These are phyloP conservation scores for Orbilia ellipsospora DNA, from an alignment of 2,329 filamentous ascomycete genomes.

Conservation along the genomic window DNA sequence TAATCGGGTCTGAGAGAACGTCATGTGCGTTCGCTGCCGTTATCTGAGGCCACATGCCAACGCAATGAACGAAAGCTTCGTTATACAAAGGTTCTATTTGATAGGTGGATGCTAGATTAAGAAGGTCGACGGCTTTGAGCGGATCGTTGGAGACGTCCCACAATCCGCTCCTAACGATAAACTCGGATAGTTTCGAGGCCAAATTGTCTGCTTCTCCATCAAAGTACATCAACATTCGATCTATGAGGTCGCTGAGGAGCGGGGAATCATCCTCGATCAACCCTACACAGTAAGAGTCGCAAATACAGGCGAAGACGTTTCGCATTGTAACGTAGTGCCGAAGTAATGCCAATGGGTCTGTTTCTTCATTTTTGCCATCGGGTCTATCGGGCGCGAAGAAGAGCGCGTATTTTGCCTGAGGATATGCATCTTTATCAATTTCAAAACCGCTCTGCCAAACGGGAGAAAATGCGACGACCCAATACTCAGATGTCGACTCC, in stretches of 20 bases:
- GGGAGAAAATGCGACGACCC: conserved; percentile 36
- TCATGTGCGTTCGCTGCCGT: conserved; percentile 11
- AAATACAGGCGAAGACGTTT: conserved; percentile 54
- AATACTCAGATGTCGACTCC: conserved; percentile 41
- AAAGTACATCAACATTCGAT: conserved; percentile 54
- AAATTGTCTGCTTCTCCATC: conserved; percentile 41
- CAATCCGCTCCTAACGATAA: conserved; percentile 44
- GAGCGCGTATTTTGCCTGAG: conserved; percentile 33
- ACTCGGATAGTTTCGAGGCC: conserved; percentile 20
- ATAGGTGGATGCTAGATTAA: conserved; percentile 37
- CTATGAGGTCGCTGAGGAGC: conserved; percentile 42
- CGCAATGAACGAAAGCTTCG: conserved; percentile 44
- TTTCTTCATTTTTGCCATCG: conserved; percentile 41
- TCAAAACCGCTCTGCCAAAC: conserved; percentile 49
- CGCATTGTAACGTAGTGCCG: conserved; percentile 49
- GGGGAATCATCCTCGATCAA: conserved; percentile 37
- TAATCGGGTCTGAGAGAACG: conserved; percentile 19
- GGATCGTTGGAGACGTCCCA: conserved; percentile 54
- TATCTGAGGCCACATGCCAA: conserved; percentile 54
- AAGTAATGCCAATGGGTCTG: conserved; percentile 26
- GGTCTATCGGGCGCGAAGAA: conserved; percentile 49
- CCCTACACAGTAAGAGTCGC: conserved; percentile 44
- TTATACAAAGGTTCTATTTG: conserved; percentile 36
- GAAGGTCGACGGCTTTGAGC: conserved; percentile 41
- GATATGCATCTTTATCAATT: conserved; percentile 36